Conservation (phyloP, 352 stramenopile species). For the Globisporangium viniferum region DNA sequence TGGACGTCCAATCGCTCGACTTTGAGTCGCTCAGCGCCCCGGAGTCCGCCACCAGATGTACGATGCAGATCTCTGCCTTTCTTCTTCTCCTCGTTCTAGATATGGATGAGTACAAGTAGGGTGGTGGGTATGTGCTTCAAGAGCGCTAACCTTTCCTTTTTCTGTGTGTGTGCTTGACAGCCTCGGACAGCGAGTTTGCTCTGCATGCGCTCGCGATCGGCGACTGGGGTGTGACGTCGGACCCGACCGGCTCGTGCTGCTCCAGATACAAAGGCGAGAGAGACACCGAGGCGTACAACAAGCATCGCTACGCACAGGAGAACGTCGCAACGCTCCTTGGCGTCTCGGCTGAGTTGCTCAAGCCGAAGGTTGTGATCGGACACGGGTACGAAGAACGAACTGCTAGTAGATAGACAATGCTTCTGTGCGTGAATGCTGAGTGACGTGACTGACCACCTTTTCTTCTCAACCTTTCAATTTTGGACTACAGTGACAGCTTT, state of each 20-base stretch:
- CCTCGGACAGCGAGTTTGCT: constrained; percentile 3
- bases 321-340: constrained; percentile 31
- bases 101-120: not conserved
- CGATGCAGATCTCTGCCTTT: not conserved
- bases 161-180: not conserved
- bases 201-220: constrained; percentile 47
- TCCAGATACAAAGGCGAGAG: constrained; percentile 23
- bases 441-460: not conserved
- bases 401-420: not conserved
- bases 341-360: constrained; percentile 27
- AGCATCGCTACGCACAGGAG: constrained; percentile 40
- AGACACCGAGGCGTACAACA: constrained; percentile 32
- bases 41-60: not conserved
- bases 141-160: not conserved
- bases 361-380: constrained; percentile 60
- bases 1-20: not conserved
- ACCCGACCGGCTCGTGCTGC: constrained; percentile 44
- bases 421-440: not conserved
- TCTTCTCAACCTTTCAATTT: not conserved
- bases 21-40: not conserved
- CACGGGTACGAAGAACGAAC: constrained; percentile 33
- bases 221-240: constrained; percentile 48
- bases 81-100: not conserved
- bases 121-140: not conserved
- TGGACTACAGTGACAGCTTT: constrained; percentile 60